A percentile compares a stretch with the other conserved stretches of the same genome.
phyloP scores from a whole-genome alignment of 1,284 basidiomycete genomes.

The Hortiboletus rubellus region DNA sequence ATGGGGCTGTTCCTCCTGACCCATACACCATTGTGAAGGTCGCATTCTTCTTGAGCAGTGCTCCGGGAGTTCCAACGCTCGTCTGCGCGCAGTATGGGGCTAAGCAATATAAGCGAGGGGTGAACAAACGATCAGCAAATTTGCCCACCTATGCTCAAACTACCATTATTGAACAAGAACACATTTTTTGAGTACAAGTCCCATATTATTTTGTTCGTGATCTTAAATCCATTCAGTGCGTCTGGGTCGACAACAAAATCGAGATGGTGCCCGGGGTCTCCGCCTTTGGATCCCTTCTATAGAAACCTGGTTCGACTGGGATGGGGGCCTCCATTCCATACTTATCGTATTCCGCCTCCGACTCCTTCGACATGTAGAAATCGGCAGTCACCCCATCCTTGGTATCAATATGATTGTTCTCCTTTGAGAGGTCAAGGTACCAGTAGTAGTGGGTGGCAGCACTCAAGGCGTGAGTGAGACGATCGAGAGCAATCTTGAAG shows the following conservation, averaged over 20 bases:
- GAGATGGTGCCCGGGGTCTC: constrained; percentile 12
- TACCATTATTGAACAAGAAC: constrained; percentile 25
- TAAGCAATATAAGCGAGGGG: neutral
- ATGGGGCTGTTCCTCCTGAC: neutral
- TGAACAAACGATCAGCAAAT: neutral
- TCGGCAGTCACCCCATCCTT: constrained; percentile 8
- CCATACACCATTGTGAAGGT: constrained; percentile 25
- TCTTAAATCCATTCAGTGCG: constrained; percentile 16
- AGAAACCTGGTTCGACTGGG: constrained; percentile 9
- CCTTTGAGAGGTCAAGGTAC: constrained; percentile 22
- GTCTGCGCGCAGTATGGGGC: constrained; percentile 15
- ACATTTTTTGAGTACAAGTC: constrained; percentile 26
- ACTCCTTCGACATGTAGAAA: constrained; percentile 16
- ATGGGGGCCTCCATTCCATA: constrained; percentile 4
- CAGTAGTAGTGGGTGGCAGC: constrained; percentile 24
- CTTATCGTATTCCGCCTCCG: constrained; percentile 5
- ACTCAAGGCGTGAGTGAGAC: constrained; percentile 1
- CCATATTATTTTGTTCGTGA: constrained; percentile 19
- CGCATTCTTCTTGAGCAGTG: constrained; percentile 2
- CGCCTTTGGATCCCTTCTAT: neutral
- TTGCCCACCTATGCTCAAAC: constrained; percentile 18
- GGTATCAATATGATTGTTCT: neutral
- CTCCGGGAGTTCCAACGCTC: neutral
- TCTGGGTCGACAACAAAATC: constrained; percentile 18
- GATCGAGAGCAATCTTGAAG: neutral